phyloP scores from a whole-genome alignment of 73 alveolate species.

The Paramecium caudatum region DNA sequence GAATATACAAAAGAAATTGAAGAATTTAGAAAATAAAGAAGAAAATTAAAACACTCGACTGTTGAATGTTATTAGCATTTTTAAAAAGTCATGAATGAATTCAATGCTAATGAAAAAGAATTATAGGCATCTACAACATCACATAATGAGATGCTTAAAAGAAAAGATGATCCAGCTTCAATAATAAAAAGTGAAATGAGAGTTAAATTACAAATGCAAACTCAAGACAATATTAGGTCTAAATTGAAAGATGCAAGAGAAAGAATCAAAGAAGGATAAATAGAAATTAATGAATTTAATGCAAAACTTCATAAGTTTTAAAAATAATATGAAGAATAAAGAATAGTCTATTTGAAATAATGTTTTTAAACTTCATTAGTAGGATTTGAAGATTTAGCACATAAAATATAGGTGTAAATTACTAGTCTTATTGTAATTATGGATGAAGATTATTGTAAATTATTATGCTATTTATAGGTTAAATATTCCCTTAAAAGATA shows the following conservation, averaged over 20 bases:
- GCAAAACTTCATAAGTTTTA: not conserved
- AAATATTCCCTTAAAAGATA: conserved; percentile 12
- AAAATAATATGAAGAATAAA: not conserved
- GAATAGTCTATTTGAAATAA: conserved; percentile 10
- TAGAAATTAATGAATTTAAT: conserved; percentile 9
- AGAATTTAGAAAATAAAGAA: conserved; percentile 47
- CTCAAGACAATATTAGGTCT: not conserved
- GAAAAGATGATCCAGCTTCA: conserved; percentile 39
- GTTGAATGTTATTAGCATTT: conserved; percentile 12
- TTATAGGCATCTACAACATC: not conserved
- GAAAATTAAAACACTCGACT: conserved; percentile 11
- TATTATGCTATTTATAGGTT: not conserved
- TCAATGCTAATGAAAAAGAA: not conserved
- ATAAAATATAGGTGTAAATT: not conserved
- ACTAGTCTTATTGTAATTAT: not conserved
- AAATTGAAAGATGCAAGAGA: conserved; percentile 55
- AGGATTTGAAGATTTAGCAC: conserved; percentile 32
- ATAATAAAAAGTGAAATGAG: conserved; percentile 59
- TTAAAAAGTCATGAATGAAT: conserved; percentile 3
- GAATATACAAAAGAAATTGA: conserved; percentile 19
- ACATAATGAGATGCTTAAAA: conserved; percentile 29
- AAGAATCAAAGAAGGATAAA: conserved; percentile 36
- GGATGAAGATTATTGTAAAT: conserved; percentile 53
- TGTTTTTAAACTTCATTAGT: conserved; percentile 5
- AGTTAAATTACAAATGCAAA: not conserved